Base-by-base conservation (phyloP, 306 rosid species). In the Dryas drummondii region DNA sequence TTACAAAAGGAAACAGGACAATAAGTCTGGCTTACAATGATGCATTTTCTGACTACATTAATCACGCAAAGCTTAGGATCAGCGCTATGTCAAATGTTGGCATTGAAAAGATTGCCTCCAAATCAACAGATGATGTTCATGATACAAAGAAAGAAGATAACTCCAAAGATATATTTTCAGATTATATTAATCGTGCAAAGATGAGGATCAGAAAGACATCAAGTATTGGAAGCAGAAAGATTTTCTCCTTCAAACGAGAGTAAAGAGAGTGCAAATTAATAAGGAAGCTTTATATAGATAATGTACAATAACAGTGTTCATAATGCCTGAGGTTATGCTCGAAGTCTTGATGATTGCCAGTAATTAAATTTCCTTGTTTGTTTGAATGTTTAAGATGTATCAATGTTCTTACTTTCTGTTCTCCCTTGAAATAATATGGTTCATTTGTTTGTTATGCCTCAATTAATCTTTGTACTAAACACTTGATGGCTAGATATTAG, bases 11-110 rank as follows among this genome's bases (percentile, higher is more conserved):
- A 55, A 67, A 49, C 8, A 49, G 64, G 37, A 76, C 55, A 42
- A 14, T 63, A 66, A 46, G 55, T 51, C 44, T 17, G 53, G 52
- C 11, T 32, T 37, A 48, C 53, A 75, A 76, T 64, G 78, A 70
- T 57, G 49, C 49, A 11, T 81, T 81, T 65, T 70, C 78, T 9
- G 58, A 81, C 17, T 81, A 81, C 50, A 81, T 71, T 66, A 42
- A 46, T 42, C 78, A 65, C 0, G 52, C 73, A 0, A 70, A 66
- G 64, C 13, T 37, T 16, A 70, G 62, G 77, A 70, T 81, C 68
- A 71, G 77, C 47, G 46, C 76, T 11, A 48, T 55, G 26, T 22
- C 84, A 45, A 51, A 56, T 8, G 51, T 54, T 70, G 63, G 73
- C 1, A 64, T 15, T 45, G 57, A 7, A 40, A 73, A 14, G 49